Evolutionary conservation across 164 flowering plant genomes (phyloP).

Genomic region (Stephania yunnanensis): DNA sequence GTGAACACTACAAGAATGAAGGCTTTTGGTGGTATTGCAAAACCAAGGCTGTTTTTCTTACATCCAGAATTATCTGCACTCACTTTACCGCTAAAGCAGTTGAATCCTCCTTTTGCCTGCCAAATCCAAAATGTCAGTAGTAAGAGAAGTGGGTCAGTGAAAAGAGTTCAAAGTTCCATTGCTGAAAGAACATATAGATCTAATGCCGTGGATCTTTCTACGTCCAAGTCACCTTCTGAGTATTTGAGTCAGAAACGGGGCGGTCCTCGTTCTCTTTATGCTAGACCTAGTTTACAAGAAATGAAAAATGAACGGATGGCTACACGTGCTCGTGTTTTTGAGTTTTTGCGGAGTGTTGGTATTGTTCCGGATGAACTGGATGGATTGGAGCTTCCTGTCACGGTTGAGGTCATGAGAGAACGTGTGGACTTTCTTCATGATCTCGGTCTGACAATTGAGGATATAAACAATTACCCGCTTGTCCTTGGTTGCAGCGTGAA

Average conservation of each 20-base stretch:
- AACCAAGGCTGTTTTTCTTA: conserved; percentile 45
- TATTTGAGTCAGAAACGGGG: conserved; percentile 26
- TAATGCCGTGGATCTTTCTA: conserved; percentile 23
- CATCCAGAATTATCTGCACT: conserved; percentile 44
- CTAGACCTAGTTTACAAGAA: conserved; percentile 72
- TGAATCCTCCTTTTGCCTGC: conserved; percentile 17
- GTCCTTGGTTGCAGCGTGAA: conserved; percentile 96
- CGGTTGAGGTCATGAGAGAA: conserved; percentile 84
- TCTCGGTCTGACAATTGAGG: conserved; percentile 76
- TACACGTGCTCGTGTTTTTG: conserved; percentile 67
- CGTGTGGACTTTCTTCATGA: conserved; percentile 86
- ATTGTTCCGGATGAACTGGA: conserved; percentile 91
- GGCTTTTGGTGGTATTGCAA: conserved; percentile 36
- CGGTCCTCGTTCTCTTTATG: conserved; percentile 52
- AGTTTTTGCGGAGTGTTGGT: conserved; percentile 65
- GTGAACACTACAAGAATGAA: conserved; percentile 32
- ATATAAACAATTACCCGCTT: conserved; percentile 86
- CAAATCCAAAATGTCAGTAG: conserved; percentile 14
- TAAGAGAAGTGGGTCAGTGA: conserved; percentile 29
- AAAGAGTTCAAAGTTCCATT: conserved; percentile 27
- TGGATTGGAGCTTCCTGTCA: conserved; percentile 89
- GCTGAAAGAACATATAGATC: conserved; percentile 37
- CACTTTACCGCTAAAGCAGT: conserved; percentile 20
- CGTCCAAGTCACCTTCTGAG: conserved; percentile 22
- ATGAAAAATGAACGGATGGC: conserved; percentile 73